phyloP scores from a whole-genome alignment of 352 stramenopile genomes.

The Pythium dissimile region DNA sequence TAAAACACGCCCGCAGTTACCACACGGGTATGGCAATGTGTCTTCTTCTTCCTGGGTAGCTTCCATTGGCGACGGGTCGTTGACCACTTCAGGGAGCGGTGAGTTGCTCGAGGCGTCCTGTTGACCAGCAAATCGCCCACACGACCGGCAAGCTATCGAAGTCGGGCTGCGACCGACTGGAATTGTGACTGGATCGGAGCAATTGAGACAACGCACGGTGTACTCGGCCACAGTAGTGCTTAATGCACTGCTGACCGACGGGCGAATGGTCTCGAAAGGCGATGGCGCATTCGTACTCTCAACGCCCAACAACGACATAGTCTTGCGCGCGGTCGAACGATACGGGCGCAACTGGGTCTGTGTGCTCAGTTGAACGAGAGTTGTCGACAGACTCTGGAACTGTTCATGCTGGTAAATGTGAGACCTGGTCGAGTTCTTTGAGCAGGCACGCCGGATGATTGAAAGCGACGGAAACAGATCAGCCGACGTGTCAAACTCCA shows the following conservation, averaged over 20 bases:
- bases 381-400: slow-evolving; percentile 38
- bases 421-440: slow-evolving; percentile 26
- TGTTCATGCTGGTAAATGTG: slow-evolving; percentile 42
- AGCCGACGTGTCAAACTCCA: slow-evolving; percentile 30
- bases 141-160: slow-evolving; percentile 23
- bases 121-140: neutral
- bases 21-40: slow-evolving; percentile 27
- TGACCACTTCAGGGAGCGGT: neutral
- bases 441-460: slow-evolving; percentile 44
- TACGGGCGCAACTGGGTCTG: slow-evolving; percentile 37
- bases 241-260: slow-evolving; percentile 12
- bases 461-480: slow-evolving; percentile 43
- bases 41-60: neutral
- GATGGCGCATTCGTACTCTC: slow-evolving; percentile 4
- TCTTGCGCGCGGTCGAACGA: slow-evolving; percentile 29
- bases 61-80: neutral
- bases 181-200: slow-evolving; percentile 48
- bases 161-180: slow-evolving; percentile 25
- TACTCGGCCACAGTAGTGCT: slow-evolving; percentile 15
- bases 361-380: slow-evolving; percentile 32
- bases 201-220: slow-evolving; percentile 53
- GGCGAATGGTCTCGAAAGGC: neutral
- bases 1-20: slow-evolving; percentile 50
- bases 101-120: neutral
- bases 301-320: slow-evolving; percentile 50